phyloP scores from a whole-genome alignment of 148 eudicot genomes.

The Arctostaphylos glauca region DNA sequence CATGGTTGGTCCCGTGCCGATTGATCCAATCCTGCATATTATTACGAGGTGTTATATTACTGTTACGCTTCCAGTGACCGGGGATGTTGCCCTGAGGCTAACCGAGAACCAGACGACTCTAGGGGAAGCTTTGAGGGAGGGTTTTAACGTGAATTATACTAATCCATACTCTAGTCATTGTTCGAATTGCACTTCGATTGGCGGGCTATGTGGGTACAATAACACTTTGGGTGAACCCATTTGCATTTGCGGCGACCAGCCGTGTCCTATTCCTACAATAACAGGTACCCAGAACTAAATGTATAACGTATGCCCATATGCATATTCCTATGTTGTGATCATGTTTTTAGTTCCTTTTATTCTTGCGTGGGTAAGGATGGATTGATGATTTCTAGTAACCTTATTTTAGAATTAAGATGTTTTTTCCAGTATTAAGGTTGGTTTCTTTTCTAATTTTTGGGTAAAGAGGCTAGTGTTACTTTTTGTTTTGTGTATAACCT shows the following conservation, averaged over 20 bases:
- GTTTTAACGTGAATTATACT: conserved; percentile 29
- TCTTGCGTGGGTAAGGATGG: not conserved
- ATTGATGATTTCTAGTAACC: not conserved
- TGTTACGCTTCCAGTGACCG: conserved; percentile 22
- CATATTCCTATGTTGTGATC: not conserved
- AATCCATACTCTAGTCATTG: conserved; percentile 25
- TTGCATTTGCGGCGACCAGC: conserved; percentile 35
- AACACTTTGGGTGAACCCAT: conserved; percentile 6
- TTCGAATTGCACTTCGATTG: conserved; percentile 22
- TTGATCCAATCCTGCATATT: conserved; percentile 22
- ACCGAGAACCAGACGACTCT: conserved; percentile 15
- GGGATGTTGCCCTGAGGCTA: conserved; percentile 17
- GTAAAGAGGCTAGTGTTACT: not conserved
- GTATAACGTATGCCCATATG: not conserved
- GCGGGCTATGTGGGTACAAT: conserved; percentile 34
- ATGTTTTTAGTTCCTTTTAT: not conserved
- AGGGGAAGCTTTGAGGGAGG: conserved; percentile 31
- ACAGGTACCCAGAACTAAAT: conserved; percentile 9
- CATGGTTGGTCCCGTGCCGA: conserved; percentile 36
- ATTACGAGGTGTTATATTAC: conserved; percentile 15
- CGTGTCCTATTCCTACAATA: conserved; percentile 12
- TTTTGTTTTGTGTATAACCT: not conserved
- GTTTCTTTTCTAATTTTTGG: not conserved
- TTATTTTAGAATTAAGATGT: not conserved
- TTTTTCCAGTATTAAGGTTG: not conserved